Evolutionary conservation across 106 monocot genomes (phyloP), one percentile per base, ranked within the genome.

Genomic region (Ottelia alismoides): DNA sequence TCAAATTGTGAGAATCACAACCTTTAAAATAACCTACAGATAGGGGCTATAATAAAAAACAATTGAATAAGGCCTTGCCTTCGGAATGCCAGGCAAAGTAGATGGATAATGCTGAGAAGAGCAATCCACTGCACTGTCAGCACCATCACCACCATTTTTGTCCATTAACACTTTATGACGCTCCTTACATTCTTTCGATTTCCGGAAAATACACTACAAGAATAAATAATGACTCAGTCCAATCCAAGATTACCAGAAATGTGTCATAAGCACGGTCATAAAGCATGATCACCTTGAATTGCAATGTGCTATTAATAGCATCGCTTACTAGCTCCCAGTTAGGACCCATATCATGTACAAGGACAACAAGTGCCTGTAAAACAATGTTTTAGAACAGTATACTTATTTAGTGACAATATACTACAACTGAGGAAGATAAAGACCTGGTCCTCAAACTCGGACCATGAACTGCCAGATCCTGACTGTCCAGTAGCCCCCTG

Each of bases 281-380:
- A 24, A 35, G 46, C 32, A 28, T 53, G 12, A 31, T 67, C 64
- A 90, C 98, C 85, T 99, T 90, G 60, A 90, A 86, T 57, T 83
- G 85, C 30, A 90, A 70, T 25, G 82, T 80, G 70, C 66, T 86
- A 49, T 99, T 99, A 65, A 99, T 79, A 51, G 86, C 86, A 73
- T 99, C 98, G 61, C 98, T 99, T 25, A 99, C 66, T 24, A 99
- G 72, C 72, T 91, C 98, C 98, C 98, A 99, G 68, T 99, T 99
- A 60, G 85, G 74, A 53, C 98, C 98, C 98, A 99, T 70, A 73
- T 99, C 98, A 71, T 99, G 98, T 73, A 99, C 98, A 77, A 99
- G 82, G 68, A 90, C 90, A 65, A 99, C 86, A 67, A 99, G 98
- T 21, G 85, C 85, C 98, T 99, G 71, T 65, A 28, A 52, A 50